Base-by-base conservation (phyloP, 176 grass and related monocot species). In the Aegilops longissima region DNA sequence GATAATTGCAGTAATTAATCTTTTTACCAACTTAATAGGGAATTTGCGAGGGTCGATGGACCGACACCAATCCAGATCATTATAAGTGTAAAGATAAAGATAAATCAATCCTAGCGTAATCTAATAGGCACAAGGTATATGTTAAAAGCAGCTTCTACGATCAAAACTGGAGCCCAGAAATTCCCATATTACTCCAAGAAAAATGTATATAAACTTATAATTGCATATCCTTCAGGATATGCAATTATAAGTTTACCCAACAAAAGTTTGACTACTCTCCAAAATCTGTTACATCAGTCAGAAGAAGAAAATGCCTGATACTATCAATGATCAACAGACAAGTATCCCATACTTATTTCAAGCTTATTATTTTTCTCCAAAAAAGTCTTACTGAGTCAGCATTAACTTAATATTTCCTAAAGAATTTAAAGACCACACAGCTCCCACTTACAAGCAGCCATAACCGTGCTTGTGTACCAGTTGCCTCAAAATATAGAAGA, bases 251-350 rank as follows among this genome's bases (percentile, higher is more conserved):
- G 25, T 27, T 27, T 27, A 30, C 38, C 39, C 31, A 56, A 10
- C 18, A 27, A 69, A 61, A 61, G 6, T 33, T 68, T 23, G 8
- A 68, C 49, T 21, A 63, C 33, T 59, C 52, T 38, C 42, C 64
- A n/a, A 23, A 67, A 87, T 44, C 18, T 30, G n/a, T 75, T 34
- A 30, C 70, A 82, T 82, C n/a, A 38, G 25, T 23, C 68, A 47
- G 49, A 83, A 61, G 17, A 83, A 61, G 13, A 13, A 69, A 58
- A 59, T 74, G n/a, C 2, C 5, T 88, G 52, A 73, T 76, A 54
- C 59, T 82, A 62, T 39, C 81, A 66, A 52, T 17, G 20, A 76
- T 42, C 35, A 34, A 72, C 61, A 80, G 5, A n/a, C 45, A 47
- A 9, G 35, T 61, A 47, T 73, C 44, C 42, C 66, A 70, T 9